A percentile compares a stretch with the other conserved stretches of the same genome.
phyloP scores from a whole-genome alignment of 768 basidiomycete genomes.

The Strobilomyces echinocephalus region DNA sequence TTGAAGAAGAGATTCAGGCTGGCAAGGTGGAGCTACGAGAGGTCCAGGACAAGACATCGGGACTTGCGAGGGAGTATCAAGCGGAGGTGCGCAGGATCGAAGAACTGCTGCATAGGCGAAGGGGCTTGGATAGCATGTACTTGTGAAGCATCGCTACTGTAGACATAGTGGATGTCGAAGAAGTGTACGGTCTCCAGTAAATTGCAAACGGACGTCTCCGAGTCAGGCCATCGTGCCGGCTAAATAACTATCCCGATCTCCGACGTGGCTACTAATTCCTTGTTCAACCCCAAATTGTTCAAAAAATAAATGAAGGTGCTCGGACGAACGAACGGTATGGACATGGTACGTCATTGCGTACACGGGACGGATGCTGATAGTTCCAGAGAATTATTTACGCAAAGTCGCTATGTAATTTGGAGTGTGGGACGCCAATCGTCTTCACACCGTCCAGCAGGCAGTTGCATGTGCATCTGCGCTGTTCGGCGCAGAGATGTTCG shows the following conservation, averaged over 20 bases:
- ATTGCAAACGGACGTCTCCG: too few relatives aligned
- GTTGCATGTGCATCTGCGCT: background rate
- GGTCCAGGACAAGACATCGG: conserved; percentile 20
- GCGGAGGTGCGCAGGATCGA: conserved; percentile 25
- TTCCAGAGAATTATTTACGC: too few relatives aligned
- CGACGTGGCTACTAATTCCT: too few relatives aligned
- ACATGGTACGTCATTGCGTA: background rate
- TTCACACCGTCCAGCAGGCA: background rate
- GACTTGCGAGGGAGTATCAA: conserved; percentile 25
- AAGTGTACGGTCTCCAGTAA: background rate
- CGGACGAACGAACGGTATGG: background rate
- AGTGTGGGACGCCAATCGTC: too few relatives aligned
- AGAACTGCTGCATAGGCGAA: conserved; percentile 18
- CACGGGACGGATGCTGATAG: background rate
- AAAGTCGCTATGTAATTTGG: too few relatives aligned
- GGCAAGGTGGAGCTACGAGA: conserved; percentile 20
- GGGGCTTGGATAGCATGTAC: background rate
- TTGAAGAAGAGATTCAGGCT: conserved; percentile 35
- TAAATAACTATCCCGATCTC: too few relatives aligned
- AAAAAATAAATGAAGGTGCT: too few relatives aligned
- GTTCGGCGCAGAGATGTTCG: background rate
- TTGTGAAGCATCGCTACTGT: background rate
- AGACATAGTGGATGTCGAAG: background rate
- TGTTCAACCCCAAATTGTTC: too few relatives aligned
- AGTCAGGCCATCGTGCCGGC: too few relatives aligned